phyloP scores from a whole-genome alignment of 768 basidiomycete species.

The Mycena filopes region DNA sequence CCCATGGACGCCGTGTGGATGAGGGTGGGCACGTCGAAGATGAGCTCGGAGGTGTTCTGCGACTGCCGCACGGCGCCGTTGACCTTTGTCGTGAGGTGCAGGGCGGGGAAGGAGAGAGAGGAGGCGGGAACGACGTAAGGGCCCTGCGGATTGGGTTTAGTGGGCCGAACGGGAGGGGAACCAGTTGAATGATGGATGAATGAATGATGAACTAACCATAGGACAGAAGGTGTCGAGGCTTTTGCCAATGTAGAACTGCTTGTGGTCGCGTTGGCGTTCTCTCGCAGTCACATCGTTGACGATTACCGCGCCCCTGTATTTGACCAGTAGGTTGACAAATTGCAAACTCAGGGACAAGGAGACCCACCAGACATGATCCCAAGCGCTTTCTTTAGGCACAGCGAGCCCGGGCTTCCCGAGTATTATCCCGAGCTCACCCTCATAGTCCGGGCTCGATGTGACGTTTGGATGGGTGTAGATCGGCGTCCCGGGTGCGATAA shows the following conservation, averaged over 20 bases:
- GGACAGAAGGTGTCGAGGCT: slow-evolving; percentile 36
- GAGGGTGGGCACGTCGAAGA: slow-evolving; percentile 34
- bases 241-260: slow-evolving; percentile 35
- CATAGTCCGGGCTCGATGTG: slow-evolving; percentile 32
- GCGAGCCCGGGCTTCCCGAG: slow-evolving; percentile 29
- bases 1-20: slow-evolving; percentile 33
- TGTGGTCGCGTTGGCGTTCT: slow-evolving; percentile 35
- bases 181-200: neutral
- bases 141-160: slow-evolving; percentile 23
- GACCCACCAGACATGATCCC: slow-evolving; percentile 29
- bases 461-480: slow-evolving; percentile 34
- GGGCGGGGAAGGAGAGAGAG: slow-evolving; percentile 25
- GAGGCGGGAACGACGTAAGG: slow-evolving; percentile 33
- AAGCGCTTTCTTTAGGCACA: slow-evolving; percentile 22
- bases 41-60: slow-evolving; percentile 36
- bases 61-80: slow-evolving; percentile 35
- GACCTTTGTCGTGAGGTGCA: slow-evolving; percentile 32
- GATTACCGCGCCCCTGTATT: slow-evolving; percentile 32
- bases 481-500: slow-evolving; percentile 24
- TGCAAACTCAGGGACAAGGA: too few species aligned
- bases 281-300: slow-evolving; percentile 35
- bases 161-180: too few species aligned
- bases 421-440: slow-evolving; percentile 33
- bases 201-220: slow-evolving; percentile 17
- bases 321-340: too few species aligned